Conservation (phyloP, 2,329 filamentous ascomycete species). For the Epichloe sylvatica region DNA sequence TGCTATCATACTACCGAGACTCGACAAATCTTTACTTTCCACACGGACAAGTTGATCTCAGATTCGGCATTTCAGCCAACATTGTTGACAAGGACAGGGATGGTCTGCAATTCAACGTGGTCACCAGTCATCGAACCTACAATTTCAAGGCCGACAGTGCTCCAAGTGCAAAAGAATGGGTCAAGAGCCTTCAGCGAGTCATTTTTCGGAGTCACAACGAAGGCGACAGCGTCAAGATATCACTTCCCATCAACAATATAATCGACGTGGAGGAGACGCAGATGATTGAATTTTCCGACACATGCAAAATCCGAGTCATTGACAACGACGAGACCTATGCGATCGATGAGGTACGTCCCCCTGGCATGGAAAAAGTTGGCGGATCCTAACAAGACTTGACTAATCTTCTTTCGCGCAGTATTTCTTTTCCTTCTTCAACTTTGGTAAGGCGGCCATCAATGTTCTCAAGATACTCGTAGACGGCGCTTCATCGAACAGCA, state of each 20-base stretch:
- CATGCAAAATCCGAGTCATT: conserved; percentile 82
- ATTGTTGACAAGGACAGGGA: conserved; percentile 68
- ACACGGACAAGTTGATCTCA: conserved; percentile 77
- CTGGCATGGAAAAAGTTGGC: neutral
- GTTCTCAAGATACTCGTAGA: conserved; percentile 62
- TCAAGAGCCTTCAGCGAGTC: conserved; percentile 81
- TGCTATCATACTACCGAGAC: conserved; percentile 77
- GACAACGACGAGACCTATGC: conserved; percentile 91
- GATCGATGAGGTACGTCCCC: conserved; percentile 62
- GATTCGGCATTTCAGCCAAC: conserved; percentile 79
- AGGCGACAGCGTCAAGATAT: conserved; percentile 93
- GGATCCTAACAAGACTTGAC: neutral
- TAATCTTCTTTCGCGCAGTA: conserved; percentile 41
- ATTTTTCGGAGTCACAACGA: conserved; percentile 95
- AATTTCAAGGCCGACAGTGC: conserved; percentile 80
- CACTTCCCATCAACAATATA: conserved; percentile 73
- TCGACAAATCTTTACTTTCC: conserved; percentile 83
- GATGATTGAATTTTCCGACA: conserved; percentile 83
- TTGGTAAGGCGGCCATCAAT: conserved; percentile 69
- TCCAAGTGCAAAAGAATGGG: conserved; percentile 88
- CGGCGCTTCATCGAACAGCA: conserved; percentile 36
- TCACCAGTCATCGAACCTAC: conserved; percentile 70
- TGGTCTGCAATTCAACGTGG: conserved; percentile 61
- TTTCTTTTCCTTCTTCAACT: conserved; percentile 90
- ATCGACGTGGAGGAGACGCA: conserved; percentile 87